These are phyloP conservation scores for Cryphonectria naterciae DNA, from an alignment of 2,329 filamentous ascomycete genomes.

Conservation along the genomic window DNA sequence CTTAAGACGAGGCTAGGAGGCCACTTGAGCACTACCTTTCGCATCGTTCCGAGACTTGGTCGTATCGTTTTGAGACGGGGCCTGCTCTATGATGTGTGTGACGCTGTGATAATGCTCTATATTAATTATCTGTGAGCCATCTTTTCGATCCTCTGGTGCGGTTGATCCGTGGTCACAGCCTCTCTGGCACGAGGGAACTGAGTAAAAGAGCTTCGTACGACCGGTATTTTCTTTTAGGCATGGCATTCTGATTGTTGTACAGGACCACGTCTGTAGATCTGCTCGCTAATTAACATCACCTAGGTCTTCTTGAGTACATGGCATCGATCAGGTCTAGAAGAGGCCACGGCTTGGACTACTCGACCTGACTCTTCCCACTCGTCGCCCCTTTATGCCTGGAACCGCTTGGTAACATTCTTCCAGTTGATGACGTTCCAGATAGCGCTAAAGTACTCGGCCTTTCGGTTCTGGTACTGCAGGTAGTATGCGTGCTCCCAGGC, in stretches of 20 bases:
- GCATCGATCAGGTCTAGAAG: background rate
- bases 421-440: conserved; percentile 97
- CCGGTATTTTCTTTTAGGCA: background rate
- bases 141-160: background rate
- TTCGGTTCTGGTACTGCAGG: conserved; percentile 94
- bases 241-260: background rate
- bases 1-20: conserved; percentile 1
- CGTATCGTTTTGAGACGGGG: too few relatives aligned
- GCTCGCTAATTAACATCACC: background rate
- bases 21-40: background rate
- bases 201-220: background rate
- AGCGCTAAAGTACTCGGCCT: conserved; percentile 92
- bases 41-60: background rate
- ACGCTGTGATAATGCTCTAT: background rate
- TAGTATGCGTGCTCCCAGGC: conserved; percentile 98
- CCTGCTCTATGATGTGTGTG: background rate
- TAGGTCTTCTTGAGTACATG: background rate
- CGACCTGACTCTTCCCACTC: conserved; percentile 44
- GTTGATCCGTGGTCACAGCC: background rate
- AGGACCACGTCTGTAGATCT: background rate
- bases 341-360: background rate
- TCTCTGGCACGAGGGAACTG: background rate
- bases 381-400: conserved; percentile 41
- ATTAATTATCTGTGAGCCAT: background rate
- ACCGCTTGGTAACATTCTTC: conserved; percentile 83